Evolutionary conservation across 2,329 filamentous ascomycete genomes (phyloP).

Genomic region (Aspergillus fischeri): DNA sequence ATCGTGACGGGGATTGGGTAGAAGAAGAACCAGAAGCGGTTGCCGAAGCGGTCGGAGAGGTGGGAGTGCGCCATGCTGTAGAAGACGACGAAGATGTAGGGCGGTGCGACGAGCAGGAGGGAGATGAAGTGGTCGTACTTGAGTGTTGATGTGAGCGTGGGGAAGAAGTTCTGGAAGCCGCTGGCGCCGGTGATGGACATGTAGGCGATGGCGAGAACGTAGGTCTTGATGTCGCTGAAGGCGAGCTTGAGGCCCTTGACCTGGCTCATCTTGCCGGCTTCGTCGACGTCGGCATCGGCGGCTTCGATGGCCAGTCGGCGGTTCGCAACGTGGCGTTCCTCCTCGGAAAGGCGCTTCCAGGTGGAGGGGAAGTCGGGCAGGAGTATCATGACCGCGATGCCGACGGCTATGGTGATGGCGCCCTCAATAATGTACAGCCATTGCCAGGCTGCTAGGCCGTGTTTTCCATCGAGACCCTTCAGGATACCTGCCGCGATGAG

Average conservation of each 20-base stretch:
- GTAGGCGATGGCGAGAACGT: conserved; percentile 43
- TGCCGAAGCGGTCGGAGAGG: conserved; percentile 42
- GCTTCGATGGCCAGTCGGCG: conserved; percentile 50
- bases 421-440: conserved; percentile 42
- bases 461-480: conserved; percentile 32
- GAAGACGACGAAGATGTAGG: conserved; percentile 52
- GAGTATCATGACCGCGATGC: conserved; percentile 28
- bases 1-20: conserved; percentile 52
- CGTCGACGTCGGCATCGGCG: conserved; percentile 48
- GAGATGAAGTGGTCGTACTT: conserved; percentile 45
- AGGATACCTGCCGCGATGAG: conserved; percentile 52
- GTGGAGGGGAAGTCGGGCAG: conserved; percentile 45
- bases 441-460: conserved; percentile 37
- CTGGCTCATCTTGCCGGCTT: conserved; percentile 46
- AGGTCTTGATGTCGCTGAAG: conserved; percentile 49
- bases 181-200: conserved; percentile 48
- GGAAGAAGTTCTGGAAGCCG: conserved; percentile 57
- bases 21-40: conserved; percentile 51
- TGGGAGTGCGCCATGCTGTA: conserved; percentile 45
- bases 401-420: conserved; percentile 31
- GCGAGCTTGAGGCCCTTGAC: conserved; percentile 49
- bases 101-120: conserved; percentile 50
- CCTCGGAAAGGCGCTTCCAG: conserved; percentile 40
- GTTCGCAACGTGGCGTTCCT: conserved; percentile 46
- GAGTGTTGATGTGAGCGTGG: conserved; percentile 47